Percentiles rank a stretch among this genome's conserved stretches.
Conservation (phyloP, 768 basidiomycete genomes). For the Podaxis sp. region DNA sequence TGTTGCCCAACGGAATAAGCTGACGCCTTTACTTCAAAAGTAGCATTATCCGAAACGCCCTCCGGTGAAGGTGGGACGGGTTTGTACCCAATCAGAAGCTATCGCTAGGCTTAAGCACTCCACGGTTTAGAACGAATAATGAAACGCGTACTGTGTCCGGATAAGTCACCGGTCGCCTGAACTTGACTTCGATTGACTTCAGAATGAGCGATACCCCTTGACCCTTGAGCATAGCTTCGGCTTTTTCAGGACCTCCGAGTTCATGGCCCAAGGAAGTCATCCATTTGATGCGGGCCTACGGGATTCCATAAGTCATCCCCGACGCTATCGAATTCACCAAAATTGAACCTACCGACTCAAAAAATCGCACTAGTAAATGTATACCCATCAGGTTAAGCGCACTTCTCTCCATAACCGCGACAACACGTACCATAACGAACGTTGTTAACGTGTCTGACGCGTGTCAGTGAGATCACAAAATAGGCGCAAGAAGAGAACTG, state of each 20-base stretch:
- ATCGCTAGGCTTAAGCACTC: constrained; percentile 11
- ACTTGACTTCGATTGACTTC: constrained; percentile 68
- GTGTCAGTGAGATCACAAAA: not conserved
- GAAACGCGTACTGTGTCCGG: constrained; percentile 68
- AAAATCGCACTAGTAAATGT: constrained; percentile 51
- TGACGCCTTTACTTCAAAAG: constrained; percentile 51
- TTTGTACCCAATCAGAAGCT: constrained; percentile 69
- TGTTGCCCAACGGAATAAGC: constrained; percentile 68
- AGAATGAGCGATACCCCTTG: constrained; percentile 73
- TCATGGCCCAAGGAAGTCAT: constrained; percentile 54
- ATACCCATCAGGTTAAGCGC: not conserved
- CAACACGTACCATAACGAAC: constrained; percentile 60
- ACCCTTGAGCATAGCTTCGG: constrained; percentile 57
- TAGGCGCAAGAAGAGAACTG: constrained; percentile 26
- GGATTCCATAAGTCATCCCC: constrained; percentile 8
- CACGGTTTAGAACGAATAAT: constrained; percentile 29
- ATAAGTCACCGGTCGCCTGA: constrained; percentile 68
- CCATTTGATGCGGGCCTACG: constrained; percentile 70
- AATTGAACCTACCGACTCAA: constrained; percentile 57
- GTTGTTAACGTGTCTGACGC: constrained; percentile 72
- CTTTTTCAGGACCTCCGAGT: constrained; percentile 58
- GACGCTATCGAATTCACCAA: not conserved
- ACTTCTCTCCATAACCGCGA: not conserved
- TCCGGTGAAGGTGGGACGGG: constrained; percentile 34
- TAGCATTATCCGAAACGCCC: constrained; percentile 31